A percentile compares a stretch with the other conserved stretches of the same genome.
Conservation (phyloP, 2,329 filamentous ascomycete species). For the Lasiodiplodia gonubiensis region DNA sequence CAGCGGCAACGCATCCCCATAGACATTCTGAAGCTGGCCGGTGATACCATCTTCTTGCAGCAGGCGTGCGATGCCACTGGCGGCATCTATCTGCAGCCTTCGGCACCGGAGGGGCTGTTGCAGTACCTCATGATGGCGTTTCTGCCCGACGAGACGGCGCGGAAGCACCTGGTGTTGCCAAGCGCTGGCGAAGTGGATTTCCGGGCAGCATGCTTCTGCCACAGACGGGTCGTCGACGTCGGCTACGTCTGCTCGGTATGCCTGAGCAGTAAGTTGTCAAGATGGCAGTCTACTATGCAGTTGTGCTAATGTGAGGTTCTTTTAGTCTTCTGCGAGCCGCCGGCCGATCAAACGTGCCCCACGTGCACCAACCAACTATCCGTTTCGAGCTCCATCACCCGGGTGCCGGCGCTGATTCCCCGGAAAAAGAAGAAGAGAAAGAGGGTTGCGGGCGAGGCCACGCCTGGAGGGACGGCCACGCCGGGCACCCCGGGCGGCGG, state of each 20-base stretch:
- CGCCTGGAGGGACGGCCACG: slow-evolving; percentile 26
- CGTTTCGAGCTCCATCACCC: slow-evolving; percentile 41
- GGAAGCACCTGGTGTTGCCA: slow-evolving; percentile 73
- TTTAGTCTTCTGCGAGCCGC: slow-evolving; percentile 45
- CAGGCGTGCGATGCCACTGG: slow-evolving; percentile 80
- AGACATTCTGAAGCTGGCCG: slow-evolving; percentile 86
- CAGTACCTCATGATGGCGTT: slow-evolving; percentile 96
- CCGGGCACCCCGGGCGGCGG: slow-evolving; percentile 39
- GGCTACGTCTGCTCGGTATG: slow-evolving; percentile 97
- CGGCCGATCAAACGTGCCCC: slow-evolving; percentile 44
- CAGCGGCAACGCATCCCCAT: slow-evolving; percentile 87
- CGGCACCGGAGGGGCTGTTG: slow-evolving; percentile 66
- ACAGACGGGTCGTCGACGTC: slow-evolving; percentile 85
- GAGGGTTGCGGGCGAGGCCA: slow-evolving; percentile 40
- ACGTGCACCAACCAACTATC: slow-evolving; percentile 49
- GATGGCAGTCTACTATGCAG: not conserved
- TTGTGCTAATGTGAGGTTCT: not conserved
- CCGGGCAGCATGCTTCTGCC: slow-evolving; percentile 97
- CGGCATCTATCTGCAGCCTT: slow-evolving; percentile 70
- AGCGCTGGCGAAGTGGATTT: slow-evolving; percentile 91
- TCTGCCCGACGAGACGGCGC: slow-evolving; percentile 70
- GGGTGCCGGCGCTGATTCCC: slow-evolving; percentile 44
- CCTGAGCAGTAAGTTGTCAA: slow-evolving; percentile 70
- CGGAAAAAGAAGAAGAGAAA: slow-evolving; percentile 47
- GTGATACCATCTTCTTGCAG: slow-evolving; percentile 89